phyloP scores from a whole-genome alignment of 495 filamentous ascomycete species.

The Lepraria neglecta region DNA sequence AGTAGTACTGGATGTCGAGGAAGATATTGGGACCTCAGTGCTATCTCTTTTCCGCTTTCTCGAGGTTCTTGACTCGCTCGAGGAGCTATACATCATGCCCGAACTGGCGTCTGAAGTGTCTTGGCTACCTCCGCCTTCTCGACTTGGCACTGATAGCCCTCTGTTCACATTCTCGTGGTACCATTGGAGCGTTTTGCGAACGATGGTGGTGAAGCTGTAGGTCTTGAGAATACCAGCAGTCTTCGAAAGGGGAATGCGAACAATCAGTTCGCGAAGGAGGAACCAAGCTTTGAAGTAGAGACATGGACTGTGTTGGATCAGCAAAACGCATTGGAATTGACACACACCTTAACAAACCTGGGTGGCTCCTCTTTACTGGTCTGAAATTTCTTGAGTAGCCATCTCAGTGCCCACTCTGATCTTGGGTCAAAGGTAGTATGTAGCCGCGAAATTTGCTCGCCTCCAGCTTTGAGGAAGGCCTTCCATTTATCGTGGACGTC shows the following conservation, averaged over 20 bases:
- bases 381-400: conserved; percentile 59
- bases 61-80: conserved; percentile 15
- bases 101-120: conserved; percentile 1
- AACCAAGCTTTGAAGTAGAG: conserved; percentile 44
- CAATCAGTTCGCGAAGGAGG: conserved; percentile 43
- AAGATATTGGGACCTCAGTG: conserved; percentile 27
- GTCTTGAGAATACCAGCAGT: conserved; percentile 46
- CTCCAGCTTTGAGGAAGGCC: neutral
- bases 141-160: neutral
- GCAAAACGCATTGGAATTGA: neutral
- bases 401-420: conserved; percentile 62
- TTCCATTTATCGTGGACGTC: conserved; percentile 26
- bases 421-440: conserved; percentile 37
- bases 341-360: neutral
- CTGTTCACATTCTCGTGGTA: conserved; percentile 7
- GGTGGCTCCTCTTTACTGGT: conserved; percentile 24
- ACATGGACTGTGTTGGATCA: conserved; percentile 29
- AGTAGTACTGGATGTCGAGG: neutral
- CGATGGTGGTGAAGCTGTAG: conserved; percentile 44
- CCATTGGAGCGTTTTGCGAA: conserved; percentile 40
- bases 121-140: neutral
- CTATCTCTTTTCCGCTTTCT: conserved; percentile 41
- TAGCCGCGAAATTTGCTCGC: neutral
- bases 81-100: conserved; percentile 24
- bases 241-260: conserved; percentile 40